Conservation (phyloP, 192 early-diverging fungal species). For the Funneliformis geosporum region DNA sequence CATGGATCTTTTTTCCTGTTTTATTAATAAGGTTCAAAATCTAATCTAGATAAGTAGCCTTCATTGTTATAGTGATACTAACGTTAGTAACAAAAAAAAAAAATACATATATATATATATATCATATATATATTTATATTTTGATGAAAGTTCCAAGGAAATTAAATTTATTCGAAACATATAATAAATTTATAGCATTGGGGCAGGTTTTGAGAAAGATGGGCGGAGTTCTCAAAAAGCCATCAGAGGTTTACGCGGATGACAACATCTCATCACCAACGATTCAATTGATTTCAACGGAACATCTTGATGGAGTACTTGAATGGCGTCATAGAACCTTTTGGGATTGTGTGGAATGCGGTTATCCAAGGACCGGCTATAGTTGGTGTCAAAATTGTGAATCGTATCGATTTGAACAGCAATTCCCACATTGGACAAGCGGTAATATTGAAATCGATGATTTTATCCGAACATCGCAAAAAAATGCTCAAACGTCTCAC, state of each 20-base stretch:
- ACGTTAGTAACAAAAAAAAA: no score
- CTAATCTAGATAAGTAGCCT: no score
- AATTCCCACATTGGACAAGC: conserved; percentile 20
- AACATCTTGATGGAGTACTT: background rate
- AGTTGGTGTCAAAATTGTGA: conserved; percentile 27
- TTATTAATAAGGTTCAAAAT: background rate
- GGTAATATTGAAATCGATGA: conserved; percentile 17
- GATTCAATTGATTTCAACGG: conserved; percentile 3
- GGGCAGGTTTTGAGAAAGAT: background rate
- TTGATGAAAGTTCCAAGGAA: background rate
- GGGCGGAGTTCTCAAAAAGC: conserved; percentile 1
- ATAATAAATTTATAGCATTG: background rate
- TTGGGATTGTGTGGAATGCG: background rate
- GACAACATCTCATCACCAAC: background rate
- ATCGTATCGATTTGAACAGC: background rate
- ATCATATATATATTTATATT: no score
- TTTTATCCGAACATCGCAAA: conserved; percentile 7
- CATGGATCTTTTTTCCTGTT: background rate
- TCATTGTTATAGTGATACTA: background rate
- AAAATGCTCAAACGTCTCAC: background rate
- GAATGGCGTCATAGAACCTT: conserved; percentile 1
- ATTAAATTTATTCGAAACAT: background rate
- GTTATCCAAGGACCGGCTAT: conserved; percentile 9
- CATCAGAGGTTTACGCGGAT: background rate
- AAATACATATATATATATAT: no score